A percentile compares a stretch with the other conserved stretches of the same genome.
These are phyloP conservation scores for Aspergillus sp. DNA, from an alignment of 2,329 filamentous ascomycete genomes.

Conservation along the genomic window DNA sequence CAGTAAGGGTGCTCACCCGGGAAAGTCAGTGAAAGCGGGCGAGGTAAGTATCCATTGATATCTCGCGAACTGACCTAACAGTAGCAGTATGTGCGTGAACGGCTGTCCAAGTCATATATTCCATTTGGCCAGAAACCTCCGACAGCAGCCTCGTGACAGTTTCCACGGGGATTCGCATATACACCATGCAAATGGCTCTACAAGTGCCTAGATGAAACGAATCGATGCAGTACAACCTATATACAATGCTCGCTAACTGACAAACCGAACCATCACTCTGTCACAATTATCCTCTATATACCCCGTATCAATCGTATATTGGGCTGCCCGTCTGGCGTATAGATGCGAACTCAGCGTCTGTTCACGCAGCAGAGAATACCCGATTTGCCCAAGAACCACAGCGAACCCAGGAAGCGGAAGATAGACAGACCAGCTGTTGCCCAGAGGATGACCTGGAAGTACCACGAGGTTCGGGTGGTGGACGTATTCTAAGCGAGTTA, in stretches of 20 bases:
- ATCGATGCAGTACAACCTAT: neutral
- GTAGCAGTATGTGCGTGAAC: neutral
- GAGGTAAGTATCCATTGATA: neutral
- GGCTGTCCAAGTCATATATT: neutral
- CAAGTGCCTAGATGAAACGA: neutral
- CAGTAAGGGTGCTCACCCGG: neutral
- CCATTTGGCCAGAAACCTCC: neutral
- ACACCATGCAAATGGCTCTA: neutral
- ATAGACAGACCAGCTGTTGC: slow-evolving; percentile 80
- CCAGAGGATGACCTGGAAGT: slow-evolving; percentile 91
- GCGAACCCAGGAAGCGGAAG: slow-evolving; percentile 86
- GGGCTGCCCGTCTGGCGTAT: neutral
- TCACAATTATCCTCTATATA: slow-evolving; percentile 1
- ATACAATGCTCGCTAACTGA: neutral
- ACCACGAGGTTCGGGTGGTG: slow-evolving; percentile 73
- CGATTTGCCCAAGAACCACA: slow-evolving; percentile 91
- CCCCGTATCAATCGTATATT: neutral
- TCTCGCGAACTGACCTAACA: neutral
- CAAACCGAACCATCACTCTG: neutral
- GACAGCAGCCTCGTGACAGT: neutral
- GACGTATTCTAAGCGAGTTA: slow-evolving; percentile 56
- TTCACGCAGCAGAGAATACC: slow-evolving; percentile 84
- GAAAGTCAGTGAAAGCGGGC: neutral
- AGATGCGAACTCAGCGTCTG: slow-evolving; percentile 2
- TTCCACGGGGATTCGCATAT: neutral